Evolutionary conservation across 2,329 filamentous ascomycete species (phyloP), one percentile per base, ranked within the genome.

Genomic region (Fusarium guadeloupense): DNA sequence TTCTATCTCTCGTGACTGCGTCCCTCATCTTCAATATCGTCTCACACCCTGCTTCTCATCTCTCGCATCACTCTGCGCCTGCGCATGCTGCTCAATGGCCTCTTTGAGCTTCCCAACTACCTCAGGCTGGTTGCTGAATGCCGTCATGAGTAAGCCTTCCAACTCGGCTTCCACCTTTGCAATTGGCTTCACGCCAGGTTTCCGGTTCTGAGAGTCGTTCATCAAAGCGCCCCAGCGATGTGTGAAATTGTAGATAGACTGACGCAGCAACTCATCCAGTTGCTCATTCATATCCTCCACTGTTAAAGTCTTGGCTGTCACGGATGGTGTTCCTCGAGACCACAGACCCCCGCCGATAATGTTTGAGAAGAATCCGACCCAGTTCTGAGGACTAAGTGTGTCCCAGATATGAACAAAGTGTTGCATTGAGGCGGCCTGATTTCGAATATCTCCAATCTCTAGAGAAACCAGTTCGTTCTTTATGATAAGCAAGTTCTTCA

Each of bases 401-500:
- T 87, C 84, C 85, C 86, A 89, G 34, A 89, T 88, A 59, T 85
- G 85, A 14, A 81, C 77, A 68, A 89, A 88, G 68, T 89, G 85
- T 66, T 88, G 84, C 78, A 85, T 82, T 6, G 75, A 73, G 21
- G 66, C 55, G 12, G 71, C 57, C 38, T 83, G 80, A 50, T 82
- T 83, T 55, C 85, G 79, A 14, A 87, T 82, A 64, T 88, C 85
- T 45, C 85, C 93, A 65, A 99, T 97, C 77, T 99, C 95, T 59
- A 99, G 93, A 9, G 93, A 93, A 21, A 99, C 88, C 45, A 99
- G 90, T 73, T 97, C 92, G 72, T 97, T 96, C 76, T 98, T 98
- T 45, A 99, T 85, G 43, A 97, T 89, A 43, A 99, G 89, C 3
- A 99, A 84, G 73, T 99, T 97, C 68, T 94, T 95, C 69, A 99